Evolutionary conservation across 768 basidiomycete species (phyloP), one percentile per base, ranked within the genome.

Genomic region (Lactarius quietus): DNA sequence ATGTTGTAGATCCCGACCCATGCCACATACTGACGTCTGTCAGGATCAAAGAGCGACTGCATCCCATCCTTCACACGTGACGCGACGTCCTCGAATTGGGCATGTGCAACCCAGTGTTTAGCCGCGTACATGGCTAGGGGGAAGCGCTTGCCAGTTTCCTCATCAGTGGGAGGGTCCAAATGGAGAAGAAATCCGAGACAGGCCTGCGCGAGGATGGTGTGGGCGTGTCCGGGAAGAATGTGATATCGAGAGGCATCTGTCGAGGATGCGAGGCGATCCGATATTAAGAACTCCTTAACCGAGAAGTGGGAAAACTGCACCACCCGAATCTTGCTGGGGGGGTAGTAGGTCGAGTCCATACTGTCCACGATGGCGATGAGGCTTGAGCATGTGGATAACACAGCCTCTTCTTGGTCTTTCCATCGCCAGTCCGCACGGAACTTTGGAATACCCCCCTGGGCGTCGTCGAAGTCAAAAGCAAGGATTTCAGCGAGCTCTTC

Each of bases 261-360:
- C 18, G 29, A 31, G 3, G 17, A 10, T 14, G 43, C 29, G 17
- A 59, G 58, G 7, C 58, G 58, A 14, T 43, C 39, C 4, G 58
- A 59, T 14, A 29, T 45, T 28, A 59, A n/a, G 58, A 59, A 59
- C 58, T 59, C 58, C 20, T 45, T 45, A n/a, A 59, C 41, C 8
- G 58, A 59, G 43, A 45, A 59, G 28, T 59, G 58, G 2, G 58
- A 59, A 26, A 59, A 45, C 28, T 59, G 43, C 9, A 59, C 43
- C 18, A 59, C 29, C 17, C 43, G 29, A 9, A 5, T n/a, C n/a
- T n/a, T 26, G 1, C 10, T 3, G 18, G 8, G n/a, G n/a, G n/a
- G n/a, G n/a, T n/a, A 33, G 33, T 33, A 33, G 33, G 3, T 8
- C 33, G 8, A 8, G 33, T 33, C 33, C n/a, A n/a, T n/a, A 33